These are phyloP conservation scores for Cucurbitaria berberidis DNA, from an alignment of 2,329 filamentous ascomycete species.

Conservation along the genomic window DNA sequence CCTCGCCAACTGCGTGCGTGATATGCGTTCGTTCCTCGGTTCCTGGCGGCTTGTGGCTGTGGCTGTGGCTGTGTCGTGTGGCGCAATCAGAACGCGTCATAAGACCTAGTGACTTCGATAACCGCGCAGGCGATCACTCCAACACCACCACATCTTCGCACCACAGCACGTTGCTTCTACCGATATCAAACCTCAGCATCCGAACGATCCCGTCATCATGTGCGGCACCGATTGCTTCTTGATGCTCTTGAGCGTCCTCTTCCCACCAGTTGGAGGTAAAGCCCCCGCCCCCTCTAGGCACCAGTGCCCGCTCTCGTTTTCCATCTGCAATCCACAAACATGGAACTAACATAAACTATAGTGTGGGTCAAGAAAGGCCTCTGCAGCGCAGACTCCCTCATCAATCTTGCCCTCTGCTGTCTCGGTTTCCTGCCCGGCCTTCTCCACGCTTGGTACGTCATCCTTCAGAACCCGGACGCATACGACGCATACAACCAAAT, in stretches of 20 bases:
- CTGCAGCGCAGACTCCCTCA: slow-evolving; percentile 89
- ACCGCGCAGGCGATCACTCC: slow-evolving; percentile 10
- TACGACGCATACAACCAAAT: slow-evolving; percentile 66
- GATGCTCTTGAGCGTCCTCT: slow-evolving; percentile 65
- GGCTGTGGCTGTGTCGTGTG: background rate
- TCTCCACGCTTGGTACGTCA: slow-evolving; percentile 97
- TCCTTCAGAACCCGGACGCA: slow-evolving; percentile 82
- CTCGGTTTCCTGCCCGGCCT: slow-evolving; percentile 74
- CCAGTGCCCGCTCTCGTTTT: slow-evolving; percentile 4
- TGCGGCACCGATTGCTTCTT: slow-evolving; percentile 67
- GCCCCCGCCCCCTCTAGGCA: slow-evolving; percentile 34
- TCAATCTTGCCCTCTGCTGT: slow-evolving; percentile 88
- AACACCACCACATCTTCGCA: slow-evolving; percentile 8
- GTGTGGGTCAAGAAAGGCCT: slow-evolving; percentile 97
- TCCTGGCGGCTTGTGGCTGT: background rate
- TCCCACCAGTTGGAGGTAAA: slow-evolving; percentile 64
- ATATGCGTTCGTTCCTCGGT: background rate
- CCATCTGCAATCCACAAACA: slow-evolving; percentile 1
- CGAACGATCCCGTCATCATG: slow-evolving; percentile 50
- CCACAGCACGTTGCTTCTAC: background rate
- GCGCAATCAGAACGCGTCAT: slow-evolving; percentile 13
- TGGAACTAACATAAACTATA: slow-evolving; percentile 45
- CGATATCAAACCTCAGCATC: background rate
- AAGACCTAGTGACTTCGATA: slow-evolving; percentile 5
- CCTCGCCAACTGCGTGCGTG: background rate